Percentiles rank a stretch among this genome's conserved stretches.
phyloP scores from a whole-genome alignment of 140 eudicot genomes.

The Cichorium intybus region DNA sequence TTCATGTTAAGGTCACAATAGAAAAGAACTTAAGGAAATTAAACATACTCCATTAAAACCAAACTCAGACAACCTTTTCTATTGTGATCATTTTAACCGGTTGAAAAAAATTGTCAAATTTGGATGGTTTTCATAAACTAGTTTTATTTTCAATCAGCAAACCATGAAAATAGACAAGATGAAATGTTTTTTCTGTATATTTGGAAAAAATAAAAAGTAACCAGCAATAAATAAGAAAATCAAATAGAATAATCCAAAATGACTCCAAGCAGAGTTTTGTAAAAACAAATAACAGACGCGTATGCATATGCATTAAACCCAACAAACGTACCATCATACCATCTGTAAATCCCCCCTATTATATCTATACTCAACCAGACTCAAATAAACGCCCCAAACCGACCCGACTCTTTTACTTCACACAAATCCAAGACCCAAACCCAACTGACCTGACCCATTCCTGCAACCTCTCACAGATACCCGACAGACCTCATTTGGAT shows the following conservation, averaged over 20 bases:
- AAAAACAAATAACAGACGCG: constrained; percentile 22
- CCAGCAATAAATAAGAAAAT: constrained; percentile 3
- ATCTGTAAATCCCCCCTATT: constrained; percentile 13
- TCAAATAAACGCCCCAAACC: constrained; percentile 15
- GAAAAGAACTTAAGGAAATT: too few relatives aligned
- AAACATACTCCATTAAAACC: too few relatives aligned
- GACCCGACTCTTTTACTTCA: constrained; percentile 8
- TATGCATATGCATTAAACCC: constrained; percentile 31
- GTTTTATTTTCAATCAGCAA: too few relatives aligned
- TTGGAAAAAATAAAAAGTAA: neutral
- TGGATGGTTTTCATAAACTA: too few relatives aligned
- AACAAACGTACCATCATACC: constrained; percentile 19
- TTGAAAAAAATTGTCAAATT: too few relatives aligned
- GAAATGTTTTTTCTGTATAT: too few relatives aligned
- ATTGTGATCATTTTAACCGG: too few relatives aligned
- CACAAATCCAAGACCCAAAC: neutral
- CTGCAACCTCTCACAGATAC: constrained; percentile 1
- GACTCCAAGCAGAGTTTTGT: constrained; percentile 15
- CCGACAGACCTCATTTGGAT: neutral
- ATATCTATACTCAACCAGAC: constrained; percentile 26
- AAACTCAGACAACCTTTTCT: too few relatives aligned
- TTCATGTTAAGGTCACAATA: too few relatives aligned
- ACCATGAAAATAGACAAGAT: too few relatives aligned
- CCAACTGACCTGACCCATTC: constrained; percentile 23
- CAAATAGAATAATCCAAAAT: constrained; percentile 16